Percentiles rank a stretch among this genome's conserved stretches.
These are phyloP conservation scores for Hymenoscyphus repandus DNA, from an alignment of 2,329 filamentous ascomycete genomes.

Conservation along the genomic window DNA sequence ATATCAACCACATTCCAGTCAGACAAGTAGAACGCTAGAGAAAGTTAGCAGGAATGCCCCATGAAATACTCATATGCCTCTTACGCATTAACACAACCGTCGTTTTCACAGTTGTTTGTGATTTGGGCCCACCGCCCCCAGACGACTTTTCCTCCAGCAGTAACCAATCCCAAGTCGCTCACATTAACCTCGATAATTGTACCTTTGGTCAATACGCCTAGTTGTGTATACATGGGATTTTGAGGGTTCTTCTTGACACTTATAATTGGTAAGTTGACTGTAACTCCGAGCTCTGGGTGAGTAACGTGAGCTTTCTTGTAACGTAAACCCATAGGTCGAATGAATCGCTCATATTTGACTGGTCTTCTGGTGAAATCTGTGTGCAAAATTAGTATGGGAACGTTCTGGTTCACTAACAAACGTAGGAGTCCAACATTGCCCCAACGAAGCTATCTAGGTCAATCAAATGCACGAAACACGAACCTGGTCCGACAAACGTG, in stretches of 20 bases:
- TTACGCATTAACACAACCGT: constrained; percentile 53
- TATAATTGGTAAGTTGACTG: constrained; percentile 77
- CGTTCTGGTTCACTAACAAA: too few relatives aligned
- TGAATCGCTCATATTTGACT: constrained; percentile 67
- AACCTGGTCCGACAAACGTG: constrained; percentile 82
- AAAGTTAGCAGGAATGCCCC: constrained; percentile 1
- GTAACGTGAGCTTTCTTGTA: constrained; percentile 69
- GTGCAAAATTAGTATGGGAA: constrained; percentile 3
- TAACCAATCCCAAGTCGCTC: constrained; percentile 83
- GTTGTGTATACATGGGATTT: constrained; percentile 85
- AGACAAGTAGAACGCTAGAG: constrained; percentile 23
- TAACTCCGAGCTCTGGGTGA: constrained; percentile 75
- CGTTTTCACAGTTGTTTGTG: constrained; percentile 52
- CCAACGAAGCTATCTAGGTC: neutral
- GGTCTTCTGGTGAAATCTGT: constrained; percentile 80
- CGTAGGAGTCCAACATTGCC: neutral
- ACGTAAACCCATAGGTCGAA: constrained; percentile 69
- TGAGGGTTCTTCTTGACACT: constrained; percentile 79
- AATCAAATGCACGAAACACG: neutral
- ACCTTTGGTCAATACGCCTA: constrained; percentile 75
- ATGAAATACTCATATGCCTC: neutral
- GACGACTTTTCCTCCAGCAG: constrained; percentile 84
- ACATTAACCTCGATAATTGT: constrained; percentile 90
- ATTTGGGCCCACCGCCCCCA: constrained; percentile 84
- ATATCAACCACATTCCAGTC: constrained; percentile 4